These are phyloP conservation scores for Ascochyta lentis DNA, from an alignment of 2,329 filamentous ascomycete species.

Conservation along the genomic window DNA sequence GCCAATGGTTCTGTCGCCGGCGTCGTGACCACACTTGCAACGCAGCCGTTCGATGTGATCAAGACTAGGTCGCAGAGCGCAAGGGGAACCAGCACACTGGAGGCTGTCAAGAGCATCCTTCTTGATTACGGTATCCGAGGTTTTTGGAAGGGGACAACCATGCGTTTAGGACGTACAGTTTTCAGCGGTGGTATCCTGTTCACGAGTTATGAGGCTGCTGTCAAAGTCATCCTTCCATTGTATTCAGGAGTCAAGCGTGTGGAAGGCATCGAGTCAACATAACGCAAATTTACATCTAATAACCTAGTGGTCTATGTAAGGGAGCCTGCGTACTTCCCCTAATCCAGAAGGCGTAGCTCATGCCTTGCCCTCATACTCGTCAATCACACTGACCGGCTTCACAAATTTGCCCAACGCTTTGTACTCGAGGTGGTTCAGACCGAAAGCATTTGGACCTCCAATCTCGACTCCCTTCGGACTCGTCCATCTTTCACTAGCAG, in stretches of 20 bases:
- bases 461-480: constrained; percentile 57
- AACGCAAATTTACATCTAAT: constrained; percentile 11
- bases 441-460: constrained; percentile 59
- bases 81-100: constrained; percentile 61
- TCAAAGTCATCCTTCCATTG: constrained; percentile 55
- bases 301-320: not conserved
- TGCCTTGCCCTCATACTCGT: constrained; percentile 51
- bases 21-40: constrained; percentile 64
- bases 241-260: constrained; percentile 31
- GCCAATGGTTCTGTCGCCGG: constrained; percentile 68
- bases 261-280: constrained; percentile 27
- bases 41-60: constrained; percentile 68
- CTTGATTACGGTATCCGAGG: constrained; percentile 64
- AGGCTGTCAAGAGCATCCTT: constrained; percentile 63
- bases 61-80: constrained; percentile 70
- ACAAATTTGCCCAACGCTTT: constrained; percentile 60
- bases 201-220: constrained; percentile 66
- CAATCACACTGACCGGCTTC: constrained; percentile 61
- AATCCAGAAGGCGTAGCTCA: not conserved
- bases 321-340: not conserved
- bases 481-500: constrained; percentile 62
- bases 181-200: constrained; percentile 73
- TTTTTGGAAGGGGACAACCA: constrained; percentile 72
- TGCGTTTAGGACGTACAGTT: constrained; percentile 69
- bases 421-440: constrained; percentile 57